Base-by-base conservation (phyloP, 495 filamentous ascomycete genomes). In the Rusavskia elegans region DNA sequence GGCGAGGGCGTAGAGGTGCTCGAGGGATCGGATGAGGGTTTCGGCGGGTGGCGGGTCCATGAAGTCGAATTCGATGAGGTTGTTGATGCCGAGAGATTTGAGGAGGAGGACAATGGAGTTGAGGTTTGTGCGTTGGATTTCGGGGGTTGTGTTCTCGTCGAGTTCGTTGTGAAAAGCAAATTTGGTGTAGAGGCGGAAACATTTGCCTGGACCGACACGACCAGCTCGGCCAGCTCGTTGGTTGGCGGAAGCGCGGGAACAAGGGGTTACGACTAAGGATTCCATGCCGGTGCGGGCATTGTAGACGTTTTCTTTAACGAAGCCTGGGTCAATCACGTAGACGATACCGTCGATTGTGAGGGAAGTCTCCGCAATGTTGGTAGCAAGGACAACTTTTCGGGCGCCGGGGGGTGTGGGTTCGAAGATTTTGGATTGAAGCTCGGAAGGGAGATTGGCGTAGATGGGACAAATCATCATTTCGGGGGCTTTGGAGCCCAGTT, bases 281-380 rank as follows among this genome's bases (percentile, higher is more conserved):
- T 93, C 90, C 85, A 96, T 94, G 9, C 89, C 89, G 0, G 88
- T 95, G 2, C 81, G 76, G 1, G 92, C 85, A 53, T 92, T 93
- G 69, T 90, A 98, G 14, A 89, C 79, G 63, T 96, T 95, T 62
- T 98, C 88, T 64, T 97, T 97, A 51, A 89, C 88, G 56, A 93
- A 94, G 20, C 92, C 87, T 10, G 84, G 83, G 59, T 94, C 87
- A 54, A 94, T 92, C 42, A 94, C 87, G 60, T 90, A 94, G 21
- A 90, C 85, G 53, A 94, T 89, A 2, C 85, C 85, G 60, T 93
- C 87, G 48, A 94, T 94, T 0, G 87, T 94, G 57, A 94, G 70
- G 67, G 79, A 84, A 0, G 87, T 94, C 62, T 94, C 87, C 32
- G 87, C 87, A 61, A 94, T 94, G 59, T 94, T 94, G 0, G 87